Base-by-base conservation (phyloP, 768 basidiomycete genomes). In the Cystobasidium onofrii region DNA sequence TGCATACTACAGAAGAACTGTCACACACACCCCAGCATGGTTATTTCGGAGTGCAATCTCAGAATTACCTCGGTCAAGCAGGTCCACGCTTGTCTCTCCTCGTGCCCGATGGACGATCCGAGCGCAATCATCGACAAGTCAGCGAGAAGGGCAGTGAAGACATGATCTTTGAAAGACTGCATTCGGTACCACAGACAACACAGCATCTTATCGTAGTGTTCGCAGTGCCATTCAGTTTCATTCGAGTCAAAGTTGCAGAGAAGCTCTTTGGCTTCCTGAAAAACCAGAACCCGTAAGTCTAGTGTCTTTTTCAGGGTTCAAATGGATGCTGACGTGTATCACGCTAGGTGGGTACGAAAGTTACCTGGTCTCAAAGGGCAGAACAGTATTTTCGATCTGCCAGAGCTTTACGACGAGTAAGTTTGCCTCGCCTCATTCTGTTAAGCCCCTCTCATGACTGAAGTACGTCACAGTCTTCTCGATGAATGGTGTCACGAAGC, bases 191-290 rank as follows among this genome's bases (percentile, higher is more conserved):
- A 20, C n/a, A 15, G 27, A 73, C 72, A 15, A 75, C 75, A 23
- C 43, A 64, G 64, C 75, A 75, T 46, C 72, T 75, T 17, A 36
- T 75, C 25, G 72, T 73, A 43, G 70, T 73, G 31, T 75, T 72
- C 44, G 69, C 75, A 12, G 67, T 75, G 31, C 75, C 75, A 17
- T 75, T 75, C 72, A 64, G 61, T n/a, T 75, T 75, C 44, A 75
- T 75, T n/a, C 46, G 75, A 4, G 75, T 75, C 29, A 23, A 27
- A 52, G 71, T 46, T 7, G 75, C 71, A 3, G 75, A 75, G 57
- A 73, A 65, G 52, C 27, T 75, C 4, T 73, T 74, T 36, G 55
- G 41, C 43, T 57, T 66, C 44, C 36, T 74, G 29, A 52, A 39
- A 18, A 44, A 31, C 23, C 23, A 41, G 52, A 31, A 54, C 18